Evolutionary conservation across 2,329 filamentous ascomycete species (phyloP), one percentile per base, ranked within the genome.

Genomic region (Trichoderma simmonsii): DNA sequence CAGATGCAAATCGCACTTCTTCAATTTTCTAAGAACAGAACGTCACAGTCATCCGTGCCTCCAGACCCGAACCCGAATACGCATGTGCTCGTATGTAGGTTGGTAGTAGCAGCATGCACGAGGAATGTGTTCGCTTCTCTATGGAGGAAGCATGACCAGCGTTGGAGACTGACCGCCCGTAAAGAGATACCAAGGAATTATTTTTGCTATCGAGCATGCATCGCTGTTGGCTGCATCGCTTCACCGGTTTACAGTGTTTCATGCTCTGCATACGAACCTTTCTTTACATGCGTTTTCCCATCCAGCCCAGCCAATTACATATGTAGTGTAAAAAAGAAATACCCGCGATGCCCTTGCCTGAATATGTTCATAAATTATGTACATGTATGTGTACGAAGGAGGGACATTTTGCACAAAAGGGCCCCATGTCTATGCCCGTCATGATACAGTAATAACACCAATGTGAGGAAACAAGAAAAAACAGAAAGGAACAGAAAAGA

Each of bases 91-190:
- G 12, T 14, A 60, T 66, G 63, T 14, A 54, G 18, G 43, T 43
- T 12, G 36, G 60, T 26, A 32, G 62, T n/a, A 68, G 54, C 36
- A 68, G 39, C 26, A 64, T 63, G 61, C 34, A 43, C 12, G 61
- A n/a, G 24, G 15, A 68, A 57, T 68, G 54, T 68, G 65, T 68
- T n/a, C 6, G 34, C 56, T 59, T 59, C 54, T 60, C 64, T 67
- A 28, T 59, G 64, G 64, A 67, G 32, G 64, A 30, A 30, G 6
- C 5, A 54, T 39, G 32, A 26, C 18, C 34, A 48, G 51, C 51
- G 48, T 12, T 15, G 39, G 39, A 26, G n/a, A 67, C n/a, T 28
- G 21, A 67, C 64, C 32, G n/a, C 32, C 30, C 51, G 51, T 8
- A 43, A 15, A 57, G 15, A 15, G 32, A 21, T 39, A 39, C 32